Conservation (phyloP, 495 filamentous ascomycete genomes). For the Penicillium mononematosum region DNA sequence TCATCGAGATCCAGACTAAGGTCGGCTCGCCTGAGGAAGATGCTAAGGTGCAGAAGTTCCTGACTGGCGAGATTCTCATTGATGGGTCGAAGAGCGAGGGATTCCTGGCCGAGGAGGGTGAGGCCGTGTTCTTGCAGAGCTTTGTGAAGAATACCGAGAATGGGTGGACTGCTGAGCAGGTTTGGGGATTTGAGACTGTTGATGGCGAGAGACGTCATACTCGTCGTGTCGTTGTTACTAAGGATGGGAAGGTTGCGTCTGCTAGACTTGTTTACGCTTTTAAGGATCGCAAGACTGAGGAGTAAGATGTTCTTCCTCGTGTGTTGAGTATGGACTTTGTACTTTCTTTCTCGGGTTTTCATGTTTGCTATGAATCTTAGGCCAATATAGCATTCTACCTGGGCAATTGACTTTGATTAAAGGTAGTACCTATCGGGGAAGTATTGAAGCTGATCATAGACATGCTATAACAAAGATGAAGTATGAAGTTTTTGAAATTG, state of each 20-base stretch:
- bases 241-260: conserved; percentile 59
- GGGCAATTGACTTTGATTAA: background rate
- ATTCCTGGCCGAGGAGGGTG: conserved; percentile 41
- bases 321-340: background rate
- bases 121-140: conserved; percentile 46
- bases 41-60: conserved; percentile 46
- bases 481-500: background rate
- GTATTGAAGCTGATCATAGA: background rate
- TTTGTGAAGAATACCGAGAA: conserved; percentile 43
- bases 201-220: conserved; percentile 64
- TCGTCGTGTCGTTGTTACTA: conserved; percentile 61
- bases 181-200: conserved; percentile 64
- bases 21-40: conserved; percentile 38
- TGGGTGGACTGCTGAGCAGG: conserved; percentile 54
- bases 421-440: background rate
- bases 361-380: background rate
- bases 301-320: background rate
- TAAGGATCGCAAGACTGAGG: conserved; percentile 15
- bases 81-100: conserved; percentile 41
- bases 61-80: conserved; percentile 39
- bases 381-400: background rate
- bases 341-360: background rate
- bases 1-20: conserved; percentile 34
- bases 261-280: conserved; percentile 77
- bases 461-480: background rate